Conservation (phyloP, 2,329 filamentous ascomycete species). For the Ilyonectria robusta region DNA sequence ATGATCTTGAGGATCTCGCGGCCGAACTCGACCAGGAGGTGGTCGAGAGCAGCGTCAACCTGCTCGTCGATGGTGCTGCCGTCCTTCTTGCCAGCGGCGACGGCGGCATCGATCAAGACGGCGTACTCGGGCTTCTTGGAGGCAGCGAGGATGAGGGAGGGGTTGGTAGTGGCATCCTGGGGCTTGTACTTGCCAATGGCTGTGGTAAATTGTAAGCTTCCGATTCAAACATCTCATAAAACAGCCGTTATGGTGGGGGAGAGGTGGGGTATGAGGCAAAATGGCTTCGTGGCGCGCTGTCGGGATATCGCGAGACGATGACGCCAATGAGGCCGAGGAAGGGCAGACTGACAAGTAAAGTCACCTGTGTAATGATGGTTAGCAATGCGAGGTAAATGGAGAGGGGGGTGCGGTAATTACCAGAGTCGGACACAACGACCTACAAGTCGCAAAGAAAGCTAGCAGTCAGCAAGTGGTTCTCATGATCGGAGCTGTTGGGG, state of each 20-base stretch:
- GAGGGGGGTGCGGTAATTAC: conserved; percentile 66
- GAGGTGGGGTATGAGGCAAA: conserved; percentile 7
- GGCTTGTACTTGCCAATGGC: conserved; percentile 99
- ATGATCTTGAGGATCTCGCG: conserved; percentile 97
- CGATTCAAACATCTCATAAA: conserved; percentile 31
- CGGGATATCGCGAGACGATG: conserved; percentile 22
- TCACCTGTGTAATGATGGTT: conserved; percentile 68
- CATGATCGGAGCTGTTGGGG: conserved; percentile 11
- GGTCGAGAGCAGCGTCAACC: conserved; percentile 92
- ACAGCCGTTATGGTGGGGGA: conserved; percentile 28
- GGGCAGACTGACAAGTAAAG: conserved; percentile 77
- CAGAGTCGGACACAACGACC: conserved; percentile 98
- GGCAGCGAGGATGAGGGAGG: conserved; percentile 96
- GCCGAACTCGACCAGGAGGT: conserved; percentile 97
- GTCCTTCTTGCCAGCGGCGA: conserved; percentile 87
- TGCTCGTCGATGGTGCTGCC: conserved; percentile 80
- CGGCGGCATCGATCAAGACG: conserved; percentile 87
- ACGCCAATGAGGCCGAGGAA: conserved; percentile 12
- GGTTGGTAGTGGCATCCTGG: conserved; percentile 99
- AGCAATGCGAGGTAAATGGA: conserved; percentile 44
- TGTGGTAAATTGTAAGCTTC: conserved; percentile 56
- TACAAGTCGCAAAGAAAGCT: conserved; percentile 54
- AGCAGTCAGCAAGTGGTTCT: conserved; percentile 42
- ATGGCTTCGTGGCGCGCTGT: conserved; percentile 9
- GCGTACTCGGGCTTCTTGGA: conserved; percentile 99